Evolutionary conservation across 1,139 yeast species (phyloP), one percentile per base, ranked within the genome.

Genomic region (Geotrichum reessii): DNA sequence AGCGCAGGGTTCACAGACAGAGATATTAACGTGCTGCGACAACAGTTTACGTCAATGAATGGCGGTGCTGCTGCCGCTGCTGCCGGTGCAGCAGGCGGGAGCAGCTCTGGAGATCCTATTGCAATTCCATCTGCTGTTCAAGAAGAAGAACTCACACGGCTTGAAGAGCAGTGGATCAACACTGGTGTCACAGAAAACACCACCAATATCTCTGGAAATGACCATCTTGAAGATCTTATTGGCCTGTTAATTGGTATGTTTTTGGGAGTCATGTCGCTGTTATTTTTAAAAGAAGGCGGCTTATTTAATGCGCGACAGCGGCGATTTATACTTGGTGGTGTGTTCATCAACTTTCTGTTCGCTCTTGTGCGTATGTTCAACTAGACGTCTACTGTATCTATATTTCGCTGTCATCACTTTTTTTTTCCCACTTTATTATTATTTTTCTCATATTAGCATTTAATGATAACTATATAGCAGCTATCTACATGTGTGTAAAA

Each of bases 121-220:
- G 31, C 40, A 1, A 49, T 53, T 8, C 55, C 55, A 2, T 27
- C 55, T 3, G 58, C 56, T 82, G 5, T 70, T 90, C 55, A 67
- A 63, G 53, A 57, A n/a, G 56, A 55, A 11, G 70, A 67, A 47
- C 58, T 65, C 64, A 62, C 68, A 11, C 86, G 85, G 63, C 71
- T 90, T 63, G 97, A 91, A 69, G 97, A 91, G 65, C 78, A 91
- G 60, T 91, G 97, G 97, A 87, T 91, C 61, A 95, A 91, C 66
- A 84, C 87, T 54, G 86, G 93, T 0, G 90, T 83, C 14, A 63
- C 61, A 2, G 60, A 64, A 3, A 65, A 61, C 21, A 58, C 60
- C 47, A 57, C 63, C 8, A 62, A 58, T 33, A 60, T 63, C 1
- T 58, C 66, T 47, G 69, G 70, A 48, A 74, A 74, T 4, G 72